Percentiles rank a stretch among this genome's conserved stretches.
These are phyloP conservation scores for Clavispora asparagi DNA, from an alignment of 805 yeast species.

Conservation along the genomic window DNA sequence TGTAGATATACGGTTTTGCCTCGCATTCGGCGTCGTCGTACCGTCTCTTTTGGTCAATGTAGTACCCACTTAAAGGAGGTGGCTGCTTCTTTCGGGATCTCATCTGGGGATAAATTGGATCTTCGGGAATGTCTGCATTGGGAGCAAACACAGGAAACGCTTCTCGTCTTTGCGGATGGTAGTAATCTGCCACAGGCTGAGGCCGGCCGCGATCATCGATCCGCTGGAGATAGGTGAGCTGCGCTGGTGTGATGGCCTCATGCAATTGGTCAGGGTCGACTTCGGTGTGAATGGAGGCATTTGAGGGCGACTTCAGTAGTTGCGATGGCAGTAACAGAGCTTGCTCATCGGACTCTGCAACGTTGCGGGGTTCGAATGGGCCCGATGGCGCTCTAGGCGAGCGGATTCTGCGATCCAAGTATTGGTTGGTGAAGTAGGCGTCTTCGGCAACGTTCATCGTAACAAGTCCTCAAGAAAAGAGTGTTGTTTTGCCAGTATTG, in stretches of 20 bases:
- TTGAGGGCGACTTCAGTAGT: background rate
- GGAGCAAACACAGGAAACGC: background rate
- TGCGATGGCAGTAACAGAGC: background rate
- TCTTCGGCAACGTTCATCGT: slow-evolving; percentile 37
- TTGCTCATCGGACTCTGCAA: background rate
- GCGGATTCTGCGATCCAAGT: slow-evolving; percentile 7
- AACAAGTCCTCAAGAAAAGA: background rate
- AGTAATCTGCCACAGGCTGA: slow-evolving; percentile 1
- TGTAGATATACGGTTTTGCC: slow-evolving; percentile 30
- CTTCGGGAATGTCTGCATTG: background rate
- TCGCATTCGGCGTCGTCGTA: slow-evolving; percentile 25
- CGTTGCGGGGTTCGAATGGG: background rate
- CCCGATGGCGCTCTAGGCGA: background rate
- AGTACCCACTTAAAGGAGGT: slow-evolving; percentile 22
- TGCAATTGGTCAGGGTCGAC: slow-evolving; percentile 22
- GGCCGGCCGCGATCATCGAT: background rate
- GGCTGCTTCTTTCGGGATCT: background rate
- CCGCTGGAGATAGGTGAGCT: slow-evolving; percentile 15
- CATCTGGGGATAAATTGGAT: background rate
- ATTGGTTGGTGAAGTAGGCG: slow-evolving; percentile 36
- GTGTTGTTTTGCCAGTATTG: background rate
- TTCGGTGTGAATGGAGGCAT: background rate
- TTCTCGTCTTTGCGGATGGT: background rate
- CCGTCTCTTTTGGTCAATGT: slow-evolving; percentile 32
- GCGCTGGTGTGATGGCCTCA: slow-evolving; percentile 37